Evolutionary conservation across 2,329 filamentous ascomycete species (phyloP).

Genomic region (Cladosporium halotolerans): DNA sequence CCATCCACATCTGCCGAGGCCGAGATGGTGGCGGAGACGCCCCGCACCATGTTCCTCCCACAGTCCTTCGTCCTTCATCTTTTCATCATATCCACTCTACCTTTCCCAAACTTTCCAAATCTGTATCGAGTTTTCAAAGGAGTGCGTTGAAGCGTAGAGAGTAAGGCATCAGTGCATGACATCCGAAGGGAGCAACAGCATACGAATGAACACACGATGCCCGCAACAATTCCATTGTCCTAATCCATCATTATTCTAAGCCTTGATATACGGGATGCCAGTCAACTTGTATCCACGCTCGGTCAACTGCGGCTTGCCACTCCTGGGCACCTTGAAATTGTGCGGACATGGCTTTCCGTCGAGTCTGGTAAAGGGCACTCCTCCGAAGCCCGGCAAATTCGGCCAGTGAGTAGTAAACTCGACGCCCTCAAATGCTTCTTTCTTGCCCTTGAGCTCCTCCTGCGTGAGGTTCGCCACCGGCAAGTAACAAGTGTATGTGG

Average conservation of each 20-base stretch:
- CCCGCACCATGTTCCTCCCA: too few species aligned
- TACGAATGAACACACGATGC: too few species aligned
- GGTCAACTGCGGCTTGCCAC: conserved; percentile 35
- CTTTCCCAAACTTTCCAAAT: too few species aligned
- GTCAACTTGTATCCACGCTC: conserved; percentile 43
- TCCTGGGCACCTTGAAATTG: conserved; percentile 31
- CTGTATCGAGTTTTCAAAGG: too few species aligned
- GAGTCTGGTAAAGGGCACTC: conserved; percentile 7
- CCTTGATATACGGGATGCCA: conserved; percentile 42
- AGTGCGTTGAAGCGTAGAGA: too few species aligned
- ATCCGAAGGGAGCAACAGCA: too few species aligned
- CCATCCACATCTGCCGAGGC: too few species aligned
- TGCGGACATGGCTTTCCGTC: conserved; percentile 28
- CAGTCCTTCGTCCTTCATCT: too few species aligned
- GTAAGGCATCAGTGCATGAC: too few species aligned
- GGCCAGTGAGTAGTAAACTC: conserved; percentile 24
- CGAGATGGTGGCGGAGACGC: too few species aligned
- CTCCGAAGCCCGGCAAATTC: conserved; percentile 26
- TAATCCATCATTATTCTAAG: neutral
- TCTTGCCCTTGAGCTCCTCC: conserved; percentile 17
- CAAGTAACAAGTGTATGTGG: conserved; percentile 25
- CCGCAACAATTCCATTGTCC: too few species aligned
- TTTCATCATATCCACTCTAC: too few species aligned
- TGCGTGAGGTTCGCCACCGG: conserved; percentile 24
- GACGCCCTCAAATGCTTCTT: conserved; percentile 16